Evolutionary conservation across 495 filamentous ascomycete genomes (phyloP), one percentile per base, ranked within the genome.

Genomic region (Aspergillus diversus): DNA sequence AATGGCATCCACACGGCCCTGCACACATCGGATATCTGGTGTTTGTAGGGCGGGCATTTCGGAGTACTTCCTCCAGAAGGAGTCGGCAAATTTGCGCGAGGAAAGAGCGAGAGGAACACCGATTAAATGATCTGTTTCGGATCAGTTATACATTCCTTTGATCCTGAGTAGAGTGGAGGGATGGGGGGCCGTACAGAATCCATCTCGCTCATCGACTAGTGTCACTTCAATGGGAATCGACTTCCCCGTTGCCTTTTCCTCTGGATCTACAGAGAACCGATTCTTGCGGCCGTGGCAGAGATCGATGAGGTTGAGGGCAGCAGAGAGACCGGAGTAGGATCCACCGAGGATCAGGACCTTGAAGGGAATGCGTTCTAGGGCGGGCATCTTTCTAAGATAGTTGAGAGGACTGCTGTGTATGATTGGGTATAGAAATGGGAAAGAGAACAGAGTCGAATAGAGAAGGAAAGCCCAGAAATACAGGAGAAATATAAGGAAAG

Each of bases 191-290:
- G 67, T 66, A 90, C 87, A 90, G 71, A 83, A 90, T 32, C 89
- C 89, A 79, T 92, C 89, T 27, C 86, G 77, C 61, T 90, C 86
- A 66, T 92, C 88, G 5, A 90, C 83, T 8, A 92, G 77, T 9
- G 87, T 90, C 51, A 90, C 85, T 42, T 89, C 77, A 17, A 90
- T 65, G 1, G 81, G 77, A 37, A 86, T 78, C 15, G 73, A 71
- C 32, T 71, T 70, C 17, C 73, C 56, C 7, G 71, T 70, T 7
- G 69, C 57, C 13, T 70, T 68, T 21, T 64, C 63, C 8, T 72
- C 63, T 7, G 68, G 56, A 27, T 69, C 66, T 35, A 60, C 71
- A 33, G 73, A 74, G 63, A 78, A 80, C 16, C 79, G 75, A 55
- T 73, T 55, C 0, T 68, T 52, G 7, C 71, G 75, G 17, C 83